Conservation (phyloP, 441 rosid genomes). For the Brassica balearica region DNA sequence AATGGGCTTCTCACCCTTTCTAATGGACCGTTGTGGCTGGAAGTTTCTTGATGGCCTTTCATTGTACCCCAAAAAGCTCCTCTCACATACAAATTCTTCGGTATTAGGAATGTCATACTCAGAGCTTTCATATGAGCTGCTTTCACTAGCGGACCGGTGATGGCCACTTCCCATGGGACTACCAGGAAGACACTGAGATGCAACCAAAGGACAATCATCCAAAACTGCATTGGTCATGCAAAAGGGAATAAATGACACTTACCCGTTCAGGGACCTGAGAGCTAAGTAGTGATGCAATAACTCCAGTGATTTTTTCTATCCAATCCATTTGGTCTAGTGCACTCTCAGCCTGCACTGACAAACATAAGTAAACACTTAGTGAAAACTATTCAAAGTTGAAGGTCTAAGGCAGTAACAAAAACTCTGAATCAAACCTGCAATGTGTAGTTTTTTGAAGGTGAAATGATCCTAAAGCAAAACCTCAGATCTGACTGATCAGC, state of each 20-base stretch:
- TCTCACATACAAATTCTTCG: slow-evolving; percentile 84
- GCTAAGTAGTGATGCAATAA: slow-evolving; percentile 97
- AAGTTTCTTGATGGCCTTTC: slow-evolving; percentile 77
- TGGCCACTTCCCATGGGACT: slow-evolving; percentile 97
- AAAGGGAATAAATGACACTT: slow-evolving; percentile 34
- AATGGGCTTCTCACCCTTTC: slow-evolving; percentile 91
- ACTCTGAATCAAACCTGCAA: slow-evolving; percentile 77
- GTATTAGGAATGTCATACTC: slow-evolving; percentile 84
- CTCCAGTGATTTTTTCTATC: slow-evolving; percentile 99
- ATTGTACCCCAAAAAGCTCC: slow-evolving; percentile 62
- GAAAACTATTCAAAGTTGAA: slow-evolving; percentile 45
- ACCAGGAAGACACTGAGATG: slow-evolving; percentile 74
- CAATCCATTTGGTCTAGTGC: slow-evolving; percentile 99
- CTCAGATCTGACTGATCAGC: slow-evolving; percentile 98
- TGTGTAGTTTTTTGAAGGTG: slow-evolving; percentile 97
- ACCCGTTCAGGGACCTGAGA: slow-evolving; percentile 98
- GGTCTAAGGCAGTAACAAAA: slow-evolving; percentile 30
- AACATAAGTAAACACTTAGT: slow-evolving; percentile 59
- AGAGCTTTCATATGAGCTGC: slow-evolving; percentile 98
- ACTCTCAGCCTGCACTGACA: slow-evolving; percentile 99
- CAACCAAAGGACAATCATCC: slow-evolving; percentile 41
- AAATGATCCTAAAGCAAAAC: slow-evolving; percentile 98
- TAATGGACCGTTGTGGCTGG: slow-evolving; percentile 72
- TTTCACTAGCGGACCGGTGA: slow-evolving; percentile 98
- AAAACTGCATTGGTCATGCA: slow-evolving; percentile 29